Base-by-base conservation (phyloP, 2,329 filamentous ascomycete species). In the Tolypocladium guangdongense region DNA sequence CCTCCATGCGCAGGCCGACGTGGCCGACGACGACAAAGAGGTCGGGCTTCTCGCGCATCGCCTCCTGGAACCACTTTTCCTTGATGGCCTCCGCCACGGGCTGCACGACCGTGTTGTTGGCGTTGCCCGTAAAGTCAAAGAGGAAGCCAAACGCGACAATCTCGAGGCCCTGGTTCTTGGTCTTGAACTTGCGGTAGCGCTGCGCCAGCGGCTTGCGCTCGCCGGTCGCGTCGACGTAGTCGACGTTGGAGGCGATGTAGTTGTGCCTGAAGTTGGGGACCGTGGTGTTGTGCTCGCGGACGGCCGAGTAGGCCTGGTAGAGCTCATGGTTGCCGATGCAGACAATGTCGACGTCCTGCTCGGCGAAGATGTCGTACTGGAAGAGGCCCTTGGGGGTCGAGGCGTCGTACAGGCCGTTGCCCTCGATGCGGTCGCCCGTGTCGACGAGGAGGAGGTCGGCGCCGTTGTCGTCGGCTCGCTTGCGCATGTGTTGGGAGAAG, bases 241-340 rank as follows among this genome's bases (percentile, higher is more conserved):
- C 91, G 35, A 99, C 78, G 61, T 99, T 99, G 1, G 91, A 96
- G 12, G 92, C 88, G 22, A 97, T 74, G 61, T 97, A 97, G 55
- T 80, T 84, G 38, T 83, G 81, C 53, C 81, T 81, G 71, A 90
- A 97, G 64, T 90, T 87, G 2, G 89, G 89, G 1, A 96, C 87
- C 0, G 90, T 96, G 52, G 81, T 80, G 53, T 83, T 76, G 65
- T 87, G 88, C 66, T 97, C 93, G 56, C 84, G 80, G 51, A 87
- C 81, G 22, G 90, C 87, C 0, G 90, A 88, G 57, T 85, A 84
- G 53, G 79, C 74, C 61, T 90, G 82, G 74, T 99, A 99, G 14
- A 99, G 80, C 73, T 99, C 93, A 72, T 99, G 93, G 64, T 99
- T 99, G 50, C 93, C 93, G 1, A 86, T 86, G 61, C 84, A 92